Base-by-base conservation (phyloP, 345 rosid species). In the Trapa bicornis region DNA sequence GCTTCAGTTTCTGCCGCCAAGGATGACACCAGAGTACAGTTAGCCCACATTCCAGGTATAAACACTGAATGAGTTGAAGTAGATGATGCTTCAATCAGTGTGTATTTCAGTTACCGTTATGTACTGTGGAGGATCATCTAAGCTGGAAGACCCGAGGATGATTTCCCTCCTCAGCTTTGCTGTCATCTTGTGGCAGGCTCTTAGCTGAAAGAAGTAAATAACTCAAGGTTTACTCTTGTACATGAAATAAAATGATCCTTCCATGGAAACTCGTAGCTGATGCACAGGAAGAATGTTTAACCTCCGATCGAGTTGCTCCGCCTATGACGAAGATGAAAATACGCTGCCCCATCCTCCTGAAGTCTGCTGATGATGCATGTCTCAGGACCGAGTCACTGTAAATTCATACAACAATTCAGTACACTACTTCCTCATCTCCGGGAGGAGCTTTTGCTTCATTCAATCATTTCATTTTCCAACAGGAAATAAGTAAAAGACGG, bases 301-400 rank as follows among this genome's bases (percentile, higher is more conserved):
- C 97, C 98, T 93, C 97, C 35, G 97, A 93, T 70, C 94, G 81
- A 74, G 98, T 93, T 69, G 97, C 98, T 53, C 96, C 98, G 14
- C 98, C 98, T 65, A 93, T 79, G 65, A 93, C 84, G 72, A 88
- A 93, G 42, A 90, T 77, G 76, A 93, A 93, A 66, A 93, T 78
- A 62, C 97, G 94, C 75, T 84, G 84, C 54, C 97, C 98, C 87
- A 93, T 80, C 75, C 81, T 90, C 79, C 78, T 85, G 48, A 82
- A 72, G 74, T 93, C 98, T 54, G 66, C 98, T 54, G 66, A 14
- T 35, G 81, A 45, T 37, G 82, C 82, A 61, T 70, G 80, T 78
- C 68, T 85, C 76, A 88, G 68, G 47, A 75, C 83, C 29, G 98
- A 93, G 65, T 90, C 94, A 71, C 97, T 81, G 74, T 22, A 48